Percentiles rank a stretch among this genome's conserved stretches.
These are phyloP conservation scores for Kwoniella botswanensis DNA, from an alignment of 768 basidiomycete species.

Conservation along the genomic window DNA sequence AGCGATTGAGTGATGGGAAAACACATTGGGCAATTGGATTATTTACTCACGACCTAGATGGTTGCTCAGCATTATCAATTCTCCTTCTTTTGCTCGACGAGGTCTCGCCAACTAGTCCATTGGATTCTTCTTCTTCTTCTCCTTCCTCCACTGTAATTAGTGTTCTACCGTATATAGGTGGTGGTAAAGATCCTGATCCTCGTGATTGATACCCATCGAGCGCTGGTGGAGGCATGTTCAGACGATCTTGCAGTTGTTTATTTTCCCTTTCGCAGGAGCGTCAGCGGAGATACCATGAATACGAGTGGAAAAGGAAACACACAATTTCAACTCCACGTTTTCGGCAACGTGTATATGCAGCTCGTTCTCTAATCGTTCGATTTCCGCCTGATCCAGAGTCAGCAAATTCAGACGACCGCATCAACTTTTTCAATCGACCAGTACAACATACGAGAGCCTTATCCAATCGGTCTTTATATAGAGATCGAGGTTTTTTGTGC, in stretches of 20 bases:
- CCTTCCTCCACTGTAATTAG: not conserved
- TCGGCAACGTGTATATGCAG: slow-evolving; percentile 4
- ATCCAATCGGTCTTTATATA: not conserved
- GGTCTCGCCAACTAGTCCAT: not conserved
- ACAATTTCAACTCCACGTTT: slow-evolving; percentile 8
- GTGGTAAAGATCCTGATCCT: not conserved
- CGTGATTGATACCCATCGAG: not conserved
- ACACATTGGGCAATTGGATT: not conserved
- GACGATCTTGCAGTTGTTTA: slow-evolving; percentile 6
- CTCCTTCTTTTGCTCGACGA: slow-evolving; percentile 4
- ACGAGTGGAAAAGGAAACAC: not conserved
- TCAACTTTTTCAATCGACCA: not conserved
- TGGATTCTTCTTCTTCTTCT: not conserved
- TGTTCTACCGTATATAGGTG: not conserved
- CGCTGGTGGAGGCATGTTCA: not conserved
- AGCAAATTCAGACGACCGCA: not conserved
- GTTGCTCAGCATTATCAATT: not conserved
- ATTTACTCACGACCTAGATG: not conserved
- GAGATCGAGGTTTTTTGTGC: slow-evolving; percentile 1
- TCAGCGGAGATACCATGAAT: not conserved
- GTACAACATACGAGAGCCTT: slow-evolving; percentile 2
- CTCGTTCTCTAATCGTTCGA: slow-evolving; percentile 10
- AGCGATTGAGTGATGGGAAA: not conserved
- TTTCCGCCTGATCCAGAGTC: slow-evolving; percentile 10
- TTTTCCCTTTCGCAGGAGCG: not conserved